Conservation (phyloP, 2,329 filamentous ascomycete species). For the Orbilia oligospora region DNA sequence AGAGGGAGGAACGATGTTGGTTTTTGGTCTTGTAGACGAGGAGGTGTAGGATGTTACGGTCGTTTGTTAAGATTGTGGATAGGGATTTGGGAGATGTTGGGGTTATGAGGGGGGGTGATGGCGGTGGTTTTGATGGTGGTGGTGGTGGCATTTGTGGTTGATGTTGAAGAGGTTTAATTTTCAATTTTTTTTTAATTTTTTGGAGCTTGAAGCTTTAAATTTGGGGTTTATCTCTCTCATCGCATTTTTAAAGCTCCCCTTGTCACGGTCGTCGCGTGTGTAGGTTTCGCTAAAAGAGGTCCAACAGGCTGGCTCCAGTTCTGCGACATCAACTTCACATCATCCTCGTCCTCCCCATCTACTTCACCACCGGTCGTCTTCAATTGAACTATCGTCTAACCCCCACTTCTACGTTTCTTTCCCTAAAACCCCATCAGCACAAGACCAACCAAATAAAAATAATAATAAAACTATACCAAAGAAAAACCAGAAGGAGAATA, state of each 20-base stretch:
- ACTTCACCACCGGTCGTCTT: not conserved
- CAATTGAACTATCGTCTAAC: not conserved
- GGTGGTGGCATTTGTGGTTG: not conserved
- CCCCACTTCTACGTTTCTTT: not conserved
- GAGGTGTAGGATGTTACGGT: conserved; percentile 75
- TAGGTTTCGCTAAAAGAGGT: not conserved
- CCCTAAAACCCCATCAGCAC: not conserved
- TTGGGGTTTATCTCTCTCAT: no score
- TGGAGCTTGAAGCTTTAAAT: not conserved
- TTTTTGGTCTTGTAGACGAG: conserved; percentile 89
- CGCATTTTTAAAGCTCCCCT: not conserved
- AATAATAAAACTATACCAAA: not conserved
- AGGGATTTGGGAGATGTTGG: conserved; percentile 27
- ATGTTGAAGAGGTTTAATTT: no score
- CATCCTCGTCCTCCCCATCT: not conserved
- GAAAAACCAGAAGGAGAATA: not conserved
- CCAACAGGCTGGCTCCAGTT: no score
- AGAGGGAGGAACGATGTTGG: conserved; percentile 84
- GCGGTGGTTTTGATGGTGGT: not conserved
- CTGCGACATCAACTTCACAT: not conserved
- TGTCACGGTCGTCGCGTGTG: not conserved
- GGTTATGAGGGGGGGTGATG: not conserved
- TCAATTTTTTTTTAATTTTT: no score
- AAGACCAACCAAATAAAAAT: not conserved
- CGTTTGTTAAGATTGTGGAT: conserved; percentile 24